Evolutionary conservation across 345 rosid genomes (phyloP), one percentile per base, ranked within the genome.

Genomic region (Citrus trifoliata): DNA sequence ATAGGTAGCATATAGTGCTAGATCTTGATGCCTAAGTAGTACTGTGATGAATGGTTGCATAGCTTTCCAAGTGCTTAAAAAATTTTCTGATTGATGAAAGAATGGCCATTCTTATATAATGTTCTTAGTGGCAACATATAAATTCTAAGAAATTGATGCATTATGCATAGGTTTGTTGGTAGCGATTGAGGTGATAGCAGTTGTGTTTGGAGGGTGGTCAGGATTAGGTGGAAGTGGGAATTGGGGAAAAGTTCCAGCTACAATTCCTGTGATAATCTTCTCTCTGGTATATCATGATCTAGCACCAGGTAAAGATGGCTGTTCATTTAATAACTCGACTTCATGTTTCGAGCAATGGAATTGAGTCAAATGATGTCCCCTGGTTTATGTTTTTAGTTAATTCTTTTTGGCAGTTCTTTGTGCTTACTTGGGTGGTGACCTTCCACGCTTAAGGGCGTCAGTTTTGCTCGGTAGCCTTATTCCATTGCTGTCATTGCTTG

Each of bases 361-460:
- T 2, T 32, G 46, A 33, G 8, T 65, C 24, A 48, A 53, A 58
- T 46, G 3, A 24, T 30, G 77, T 6, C 25, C 62, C 42, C 38
- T 9, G 67, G 78, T 78, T 79, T 38, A 70, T 35, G 51, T 27
- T 66, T 71, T 53, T n/a, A 25, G 35, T 38, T 74, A 25, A 70
- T 21, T 73, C 85, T 22, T 33, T 40, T 25, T 51, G 21, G 77
- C 86, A 89, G 95, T 89, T 64, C 84, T 90, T 32, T 91, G 92
- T 86, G 95, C 90, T 46, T 89, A 88, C 76, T 78, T 91, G 85
- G 91, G 88, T 70, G 86, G 88, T 64, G 95, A 91, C 42, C 85
- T 89, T 60, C 35, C 30, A 9, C 70, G 93, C 67, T 74, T 91
- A 61, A 85, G 93, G 81, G 80, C 77, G 68, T 87, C 93, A 24